These are phyloP conservation scores for Penicillium paneum DNA, from an alignment of 2,329 filamentous ascomycete species.

Conservation along the genomic window DNA sequence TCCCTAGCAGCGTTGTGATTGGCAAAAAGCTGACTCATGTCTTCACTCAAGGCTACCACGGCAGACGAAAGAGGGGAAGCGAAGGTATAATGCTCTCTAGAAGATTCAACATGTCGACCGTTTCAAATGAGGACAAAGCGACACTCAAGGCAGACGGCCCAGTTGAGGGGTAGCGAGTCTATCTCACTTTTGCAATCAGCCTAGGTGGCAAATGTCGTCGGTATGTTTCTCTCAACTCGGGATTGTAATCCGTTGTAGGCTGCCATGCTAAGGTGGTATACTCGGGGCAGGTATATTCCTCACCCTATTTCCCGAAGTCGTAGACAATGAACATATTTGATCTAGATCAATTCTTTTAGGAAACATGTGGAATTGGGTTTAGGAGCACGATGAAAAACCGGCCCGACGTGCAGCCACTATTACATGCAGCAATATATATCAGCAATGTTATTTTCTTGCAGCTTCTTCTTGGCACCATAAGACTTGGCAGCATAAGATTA, in stretches of 20 bases:
- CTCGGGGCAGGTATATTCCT: background rate
- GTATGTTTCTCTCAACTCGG: background rate
- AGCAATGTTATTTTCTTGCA: too few species aligned
- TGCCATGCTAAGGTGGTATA: background rate
- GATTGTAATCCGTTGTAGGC: background rate
- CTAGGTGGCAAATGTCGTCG: background rate
- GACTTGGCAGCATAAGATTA: background rate
- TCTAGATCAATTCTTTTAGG: background rate
- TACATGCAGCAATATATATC: background rate
- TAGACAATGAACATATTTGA: background rate
- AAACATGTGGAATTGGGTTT: background rate
- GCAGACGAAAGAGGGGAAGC: background rate
- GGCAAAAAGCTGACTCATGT: background rate
- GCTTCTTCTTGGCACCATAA: background rate
- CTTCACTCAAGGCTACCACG: background rate
- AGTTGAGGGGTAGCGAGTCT: background rate
- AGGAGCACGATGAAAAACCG: background rate
- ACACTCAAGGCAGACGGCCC: background rate
- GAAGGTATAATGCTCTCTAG: background rate
- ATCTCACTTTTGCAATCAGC: background rate
- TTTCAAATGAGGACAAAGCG: background rate
- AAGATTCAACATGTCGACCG: background rate
- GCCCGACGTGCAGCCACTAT: background rate
- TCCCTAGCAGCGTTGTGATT: background rate
- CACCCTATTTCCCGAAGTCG: background rate